phyloP scores from a whole-genome alignment of 139 green algal genomes.

The Chlamydomonas sp. region DNA sequence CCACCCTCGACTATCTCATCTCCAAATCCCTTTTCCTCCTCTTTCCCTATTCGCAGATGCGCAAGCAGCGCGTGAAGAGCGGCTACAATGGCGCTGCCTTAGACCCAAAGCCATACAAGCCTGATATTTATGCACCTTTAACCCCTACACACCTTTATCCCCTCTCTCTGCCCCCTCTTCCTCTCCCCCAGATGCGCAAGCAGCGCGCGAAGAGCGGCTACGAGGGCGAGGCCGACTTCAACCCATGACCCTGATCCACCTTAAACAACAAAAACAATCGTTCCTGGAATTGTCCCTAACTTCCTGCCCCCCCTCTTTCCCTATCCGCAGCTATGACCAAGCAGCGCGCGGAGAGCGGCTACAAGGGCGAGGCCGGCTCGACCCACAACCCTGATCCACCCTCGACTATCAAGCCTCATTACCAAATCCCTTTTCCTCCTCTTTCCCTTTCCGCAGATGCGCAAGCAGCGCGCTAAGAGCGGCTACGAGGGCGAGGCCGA shows the following conservation, averaged over 20 bases:
- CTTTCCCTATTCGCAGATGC: slow-evolving; percentile 22
- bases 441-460: slow-evolving; percentile 21
- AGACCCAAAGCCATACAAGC: neutral
- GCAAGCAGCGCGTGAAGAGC: slow-evolving; percentile 48
- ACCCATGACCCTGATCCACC: no score
- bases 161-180: neutral
- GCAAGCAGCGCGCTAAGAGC: slow-evolving; percentile 44
- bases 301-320: neutral
- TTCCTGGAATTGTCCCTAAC: neutral
- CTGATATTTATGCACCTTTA: no score
- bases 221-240: neutral
- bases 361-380: neutral
- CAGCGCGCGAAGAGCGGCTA: slow-evolving; percentile 37
- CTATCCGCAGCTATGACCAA: slow-evolving; percentile 40
- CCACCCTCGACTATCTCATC: no score
- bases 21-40: neutral
- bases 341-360: slow-evolving; percentile 37
- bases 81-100: neutral
- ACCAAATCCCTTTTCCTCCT: neutral
- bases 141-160: no score
- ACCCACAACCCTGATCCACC: neutral
- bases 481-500: slow-evolving; percentile 68
- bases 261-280: neutral
- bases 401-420: no score
- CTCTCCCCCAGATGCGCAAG: slow-evolving; percentile 35